Conservation (phyloP, 768 basidiomycete genomes). For the Scleroderma citrinum region DNA sequence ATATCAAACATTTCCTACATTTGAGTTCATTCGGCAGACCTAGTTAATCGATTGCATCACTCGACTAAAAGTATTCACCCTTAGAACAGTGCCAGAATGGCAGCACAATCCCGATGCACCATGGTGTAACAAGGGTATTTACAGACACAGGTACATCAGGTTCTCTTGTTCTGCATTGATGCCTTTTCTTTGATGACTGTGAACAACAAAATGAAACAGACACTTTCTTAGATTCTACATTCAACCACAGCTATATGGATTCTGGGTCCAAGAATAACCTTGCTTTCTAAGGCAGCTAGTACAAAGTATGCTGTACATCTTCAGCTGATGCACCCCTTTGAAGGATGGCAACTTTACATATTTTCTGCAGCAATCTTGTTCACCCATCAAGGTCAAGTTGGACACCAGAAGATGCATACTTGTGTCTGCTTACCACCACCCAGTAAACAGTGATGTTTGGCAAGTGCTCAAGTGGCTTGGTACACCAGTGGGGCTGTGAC, state of each 20-base stretch:
- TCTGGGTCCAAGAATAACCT: no score
- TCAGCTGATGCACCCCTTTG: no score
- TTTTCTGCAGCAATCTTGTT: no score
- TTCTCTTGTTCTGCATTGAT: not conserved
- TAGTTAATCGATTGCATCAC: not conserved
- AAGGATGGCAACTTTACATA: no score
- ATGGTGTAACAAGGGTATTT: not conserved
- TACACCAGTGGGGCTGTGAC: slow-evolving; percentile 23
- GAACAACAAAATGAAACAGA: not conserved
- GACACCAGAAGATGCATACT: no score
- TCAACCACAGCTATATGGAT: no score
- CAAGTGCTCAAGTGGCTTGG: slow-evolving; percentile 22
- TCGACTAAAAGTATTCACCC: not conserved
- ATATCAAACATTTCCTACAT: not conserved
- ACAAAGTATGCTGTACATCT: no score
- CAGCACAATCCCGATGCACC: not conserved
- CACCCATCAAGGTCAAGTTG: no score
- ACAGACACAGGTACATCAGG: not conserved
- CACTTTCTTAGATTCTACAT: not conserved
- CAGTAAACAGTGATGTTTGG: not conserved
- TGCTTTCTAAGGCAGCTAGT: no score
- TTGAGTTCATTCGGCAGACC: not conserved
- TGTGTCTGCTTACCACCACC: not conserved
- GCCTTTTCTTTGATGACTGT: not conserved
- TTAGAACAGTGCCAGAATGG: no score